These are phyloP conservation scores for Candida parachauliodes DNA, from an alignment of 805 yeast genomes.

Conservation along the genomic window DNA sequence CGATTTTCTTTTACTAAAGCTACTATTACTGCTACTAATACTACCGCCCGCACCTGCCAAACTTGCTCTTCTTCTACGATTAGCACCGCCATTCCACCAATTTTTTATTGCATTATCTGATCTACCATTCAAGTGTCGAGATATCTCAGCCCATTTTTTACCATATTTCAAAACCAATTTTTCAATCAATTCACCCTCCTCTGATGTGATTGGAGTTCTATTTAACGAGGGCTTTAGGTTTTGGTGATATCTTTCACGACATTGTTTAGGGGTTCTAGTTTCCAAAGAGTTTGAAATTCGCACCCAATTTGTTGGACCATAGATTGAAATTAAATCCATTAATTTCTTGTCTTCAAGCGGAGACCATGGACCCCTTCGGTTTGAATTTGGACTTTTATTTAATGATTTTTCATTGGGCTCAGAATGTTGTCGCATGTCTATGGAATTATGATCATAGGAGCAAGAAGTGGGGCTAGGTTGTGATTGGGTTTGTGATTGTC, in stretches of 20 bases:
- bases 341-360: slow-evolving; percentile 76
- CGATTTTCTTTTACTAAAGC: not conserved
- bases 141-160: slow-evolving; percentile 91
- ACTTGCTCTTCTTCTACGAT: slow-evolving; percentile 58
- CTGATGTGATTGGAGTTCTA: slow-evolving; percentile 76
- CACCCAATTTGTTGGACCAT: slow-evolving; percentile 89
- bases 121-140: slow-evolving; percentile 81
- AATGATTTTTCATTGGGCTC: not conserved
- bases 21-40: not conserved
- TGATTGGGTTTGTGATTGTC: not conserved
- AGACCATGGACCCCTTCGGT: slow-evolving; percentile 84
- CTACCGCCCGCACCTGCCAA: slow-evolving; percentile 2
- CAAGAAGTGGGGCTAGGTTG: not conserved
- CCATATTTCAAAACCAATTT: slow-evolving; percentile 75
- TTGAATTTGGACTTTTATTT: not conserved
- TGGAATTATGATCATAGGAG: not conserved
- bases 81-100: slow-evolving; percentile 97
- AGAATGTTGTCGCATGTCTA: not conserved
- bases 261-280: slow-evolving; percentile 85
- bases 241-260: slow-evolving; percentile 89
- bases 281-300: slow-evolving; percentile 69
- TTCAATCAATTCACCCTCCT: slow-evolving; percentile 81
- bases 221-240: slow-evolving; percentile 82
- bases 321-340: slow-evolving; percentile 61
- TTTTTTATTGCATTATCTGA: slow-evolving; percentile 89